Percentiles rank a stretch among this genome's conserved stretches.
Conservation (phyloP, 805 yeast species). For the Saccharomycopsis fibuligera region DNA sequence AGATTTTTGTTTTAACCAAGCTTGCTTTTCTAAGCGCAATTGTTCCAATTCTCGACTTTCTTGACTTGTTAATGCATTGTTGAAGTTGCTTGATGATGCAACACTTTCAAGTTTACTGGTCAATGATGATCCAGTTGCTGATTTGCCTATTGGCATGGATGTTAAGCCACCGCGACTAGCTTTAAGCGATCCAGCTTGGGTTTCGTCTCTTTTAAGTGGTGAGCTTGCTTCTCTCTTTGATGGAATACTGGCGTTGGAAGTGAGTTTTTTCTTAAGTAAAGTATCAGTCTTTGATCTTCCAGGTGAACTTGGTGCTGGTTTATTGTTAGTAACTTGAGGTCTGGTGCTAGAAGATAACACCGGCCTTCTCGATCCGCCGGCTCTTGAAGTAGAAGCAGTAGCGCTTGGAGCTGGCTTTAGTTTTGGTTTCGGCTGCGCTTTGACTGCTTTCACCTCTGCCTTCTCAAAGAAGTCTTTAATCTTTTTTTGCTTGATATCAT, state of each 20-base stretch:
- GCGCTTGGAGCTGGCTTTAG: neutral
- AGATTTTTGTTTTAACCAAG: slow-evolving; percentile 35
- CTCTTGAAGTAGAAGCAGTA: slow-evolving; percentile 11
- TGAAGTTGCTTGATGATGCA: slow-evolving; percentile 1
- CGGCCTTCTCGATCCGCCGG: neutral
- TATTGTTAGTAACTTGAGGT: slow-evolving; percentile 10
- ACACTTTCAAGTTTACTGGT: slow-evolving; percentile 10
- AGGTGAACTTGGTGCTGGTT: slow-evolving; percentile 12
- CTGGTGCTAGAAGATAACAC: slow-evolving; percentile 10
- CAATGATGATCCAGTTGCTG: neutral
- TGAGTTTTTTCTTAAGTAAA: slow-evolving; percentile 19
- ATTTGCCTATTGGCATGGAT: slow-evolving; percentile 5
- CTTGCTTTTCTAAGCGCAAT: slow-evolving; percentile 47
- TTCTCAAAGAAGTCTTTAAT: slow-evolving; percentile 51
- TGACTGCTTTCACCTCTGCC: slow-evolving; percentile 47
- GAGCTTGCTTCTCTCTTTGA: slow-evolving; percentile 67
- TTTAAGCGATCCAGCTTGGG: slow-evolving; percentile 1
- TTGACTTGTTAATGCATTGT: neutral
- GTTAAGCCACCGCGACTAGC: slow-evolving; percentile 12
- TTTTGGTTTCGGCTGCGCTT: slow-evolving; percentile 14
- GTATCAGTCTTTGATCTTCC: slow-evolving; percentile 18
- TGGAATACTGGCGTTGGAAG: slow-evolving; percentile 36
- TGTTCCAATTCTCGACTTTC: slow-evolving; percentile 37
- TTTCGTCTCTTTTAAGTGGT: slow-evolving; percentile 44
- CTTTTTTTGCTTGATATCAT: slow-evolving; percentile 66